Conservation (phyloP, 2,329 filamentous ascomycete genomes). For the Paecilomyces sp. region DNA sequence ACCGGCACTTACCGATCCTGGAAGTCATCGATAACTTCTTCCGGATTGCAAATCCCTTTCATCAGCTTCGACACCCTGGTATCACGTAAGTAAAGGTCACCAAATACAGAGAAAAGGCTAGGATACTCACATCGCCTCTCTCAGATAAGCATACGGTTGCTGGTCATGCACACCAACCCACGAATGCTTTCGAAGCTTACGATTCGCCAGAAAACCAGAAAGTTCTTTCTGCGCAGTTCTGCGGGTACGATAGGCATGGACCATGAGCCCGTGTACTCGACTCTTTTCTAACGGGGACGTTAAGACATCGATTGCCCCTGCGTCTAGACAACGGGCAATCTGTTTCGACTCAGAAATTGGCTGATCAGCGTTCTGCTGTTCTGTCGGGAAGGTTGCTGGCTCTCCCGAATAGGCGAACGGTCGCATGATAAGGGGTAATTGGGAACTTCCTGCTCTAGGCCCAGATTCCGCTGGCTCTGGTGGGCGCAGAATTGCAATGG, state of each 20-base stretch:
- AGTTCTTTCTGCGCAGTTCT: constrained; percentile 70
- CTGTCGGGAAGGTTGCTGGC: constrained; percentile 9
- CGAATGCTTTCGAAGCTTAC: constrained; percentile 73
- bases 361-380: constrained; percentile 15
- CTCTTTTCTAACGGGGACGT: constrained; percentile 69
- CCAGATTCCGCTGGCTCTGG: constrained; percentile 28
- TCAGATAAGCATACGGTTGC: constrained; percentile 79
- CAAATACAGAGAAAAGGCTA: not conserved
- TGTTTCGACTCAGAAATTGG: constrained; percentile 43
- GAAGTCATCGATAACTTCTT: constrained; percentile 54
- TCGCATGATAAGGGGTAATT: constrained; percentile 4
- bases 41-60: constrained; percentile 75
- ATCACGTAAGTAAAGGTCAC: not conserved
- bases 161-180: constrained; percentile 85
- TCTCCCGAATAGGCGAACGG: constrained; percentile 9
- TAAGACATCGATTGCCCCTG: constrained; percentile 80
- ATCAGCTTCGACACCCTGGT: constrained; percentile 70
- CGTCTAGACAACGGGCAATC: constrained; percentile 69
- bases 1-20: constrained; percentile 48
- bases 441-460: constrained; percentile 22
- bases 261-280: constrained; percentile 66
- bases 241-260: constrained; percentile 77
- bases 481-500: constrained; percentile 40
- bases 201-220: constrained; percentile 62
- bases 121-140: constrained; percentile 68